These are phyloP conservation scores for Candida sphagnicola DNA, from an alignment of 805 yeast genomes.

Conservation along the genomic window DNA sequence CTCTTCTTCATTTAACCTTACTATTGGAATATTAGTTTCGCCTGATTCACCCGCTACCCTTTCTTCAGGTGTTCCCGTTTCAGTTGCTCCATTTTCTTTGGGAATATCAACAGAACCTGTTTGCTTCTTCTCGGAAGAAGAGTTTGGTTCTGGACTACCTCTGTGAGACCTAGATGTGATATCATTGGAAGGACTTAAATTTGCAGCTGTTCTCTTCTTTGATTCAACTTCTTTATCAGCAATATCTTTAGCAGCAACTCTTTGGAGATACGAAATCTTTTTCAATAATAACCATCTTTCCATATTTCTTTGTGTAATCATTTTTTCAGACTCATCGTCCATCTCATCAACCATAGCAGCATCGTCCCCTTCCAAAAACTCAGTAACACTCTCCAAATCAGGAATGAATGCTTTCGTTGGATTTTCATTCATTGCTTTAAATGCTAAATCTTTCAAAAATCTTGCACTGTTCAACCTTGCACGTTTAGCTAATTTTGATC, in stretches of 20 bases:
- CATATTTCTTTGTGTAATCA: conserved; percentile 39
- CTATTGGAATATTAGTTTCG: conserved; percentile 30
- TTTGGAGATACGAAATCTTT: conserved; percentile 65
- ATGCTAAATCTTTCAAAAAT: conserved; percentile 55
- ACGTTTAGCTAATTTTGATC: conserved; percentile 39
- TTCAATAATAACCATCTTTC: conserved; percentile 73
- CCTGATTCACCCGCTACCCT: not conserved
- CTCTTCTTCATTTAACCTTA: conserved; percentile 41
- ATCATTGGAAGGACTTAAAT: conserved; percentile 13
- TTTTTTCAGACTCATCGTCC: conserved; percentile 36
- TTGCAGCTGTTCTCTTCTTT: conserved; percentile 31
- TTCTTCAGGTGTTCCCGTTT: not conserved
- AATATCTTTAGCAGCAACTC: conserved; percentile 53
- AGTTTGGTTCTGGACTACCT: not conserved
- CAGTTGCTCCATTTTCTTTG: not conserved
- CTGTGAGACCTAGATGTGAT: conserved; percentile 2
- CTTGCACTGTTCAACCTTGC: conserved; percentile 53
- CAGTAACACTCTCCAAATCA: conserved; percentile 50
- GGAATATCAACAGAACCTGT: conserved; percentile 10
- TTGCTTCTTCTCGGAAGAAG: conserved; percentile 5
- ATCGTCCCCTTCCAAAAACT: conserved; percentile 49
- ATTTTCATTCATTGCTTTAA: conserved; percentile 37
- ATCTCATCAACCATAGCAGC: conserved; percentile 28
- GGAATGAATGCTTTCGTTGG: conserved; percentile 46
- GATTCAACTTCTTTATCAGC: conserved; percentile 36